phyloP scores from a whole-genome alignment of 139 green algal species.

The Coccomyxa sp. region DNA sequence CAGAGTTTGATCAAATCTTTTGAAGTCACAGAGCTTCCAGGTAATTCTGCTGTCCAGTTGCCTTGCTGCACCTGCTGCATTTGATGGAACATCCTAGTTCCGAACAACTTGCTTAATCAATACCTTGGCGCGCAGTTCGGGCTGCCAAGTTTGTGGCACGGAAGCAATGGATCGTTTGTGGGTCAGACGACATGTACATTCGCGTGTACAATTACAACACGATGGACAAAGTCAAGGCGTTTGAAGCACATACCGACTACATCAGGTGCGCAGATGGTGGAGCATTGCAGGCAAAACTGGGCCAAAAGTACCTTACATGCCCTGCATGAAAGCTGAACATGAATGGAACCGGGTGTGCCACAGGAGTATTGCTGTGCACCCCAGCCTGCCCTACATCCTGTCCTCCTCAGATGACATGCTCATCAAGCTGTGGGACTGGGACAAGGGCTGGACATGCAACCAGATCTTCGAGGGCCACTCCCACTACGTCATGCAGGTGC shows the following conservation, averaged over 20 bases:
- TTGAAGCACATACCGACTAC: slow-evolving; percentile 99
- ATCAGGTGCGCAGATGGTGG: slow-evolving; percentile 63
- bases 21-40: slow-evolving; percentile 92
- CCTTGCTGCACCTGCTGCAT: too few relatives aligned
- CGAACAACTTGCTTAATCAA: too few relatives aligned
- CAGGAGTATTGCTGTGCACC: slow-evolving; percentile 90
- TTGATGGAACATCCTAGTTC: too few relatives aligned
- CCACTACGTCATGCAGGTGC: slow-evolving; percentile 98
- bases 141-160: slow-evolving; percentile 93
- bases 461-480: slow-evolving; percentile 98
- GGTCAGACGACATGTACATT: slow-evolving; percentile 96
- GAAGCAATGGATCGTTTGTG: slow-evolving; percentile 96
- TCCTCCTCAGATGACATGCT: slow-evolving; percentile 97
- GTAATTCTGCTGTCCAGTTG: slow-evolving; percentile 13
- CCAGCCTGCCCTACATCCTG: slow-evolving; percentile 87
- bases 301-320: background rate
- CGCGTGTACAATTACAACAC: slow-evolving; percentile 99
- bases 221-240: slow-evolving; percentile 94
- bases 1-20: slow-evolving; percentile 97
- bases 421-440: slow-evolving; percentile 99
- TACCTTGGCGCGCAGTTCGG: slow-evolving; percentile 55
- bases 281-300: background rate
- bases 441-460: slow-evolving; percentile 86
- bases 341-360: background rate
- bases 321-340: background rate